Conservation (phyloP, 208 protist genomes). For the Baffinella frigidus region DNA sequence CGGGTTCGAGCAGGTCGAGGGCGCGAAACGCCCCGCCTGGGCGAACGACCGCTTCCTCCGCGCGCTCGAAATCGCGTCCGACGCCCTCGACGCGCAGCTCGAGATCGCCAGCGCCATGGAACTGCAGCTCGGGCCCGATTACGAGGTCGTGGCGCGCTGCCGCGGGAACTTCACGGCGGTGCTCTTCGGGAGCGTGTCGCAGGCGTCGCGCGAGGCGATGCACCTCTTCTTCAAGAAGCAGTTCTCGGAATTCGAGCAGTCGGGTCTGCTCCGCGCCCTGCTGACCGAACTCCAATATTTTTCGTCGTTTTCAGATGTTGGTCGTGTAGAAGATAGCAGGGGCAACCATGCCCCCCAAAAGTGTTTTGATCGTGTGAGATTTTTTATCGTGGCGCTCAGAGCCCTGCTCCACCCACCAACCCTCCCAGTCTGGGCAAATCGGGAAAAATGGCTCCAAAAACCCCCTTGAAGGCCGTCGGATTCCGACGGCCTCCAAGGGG, state of each 20-base stretch:
- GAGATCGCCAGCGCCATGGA: not conserved
- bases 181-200: not conserved
- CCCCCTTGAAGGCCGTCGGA: too few relatives aligned
- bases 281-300: not conserved
- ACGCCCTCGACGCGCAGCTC: not conserved
- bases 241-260: not conserved
- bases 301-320: not conserved
- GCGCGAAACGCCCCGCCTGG: not conserved
- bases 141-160: not conserved
- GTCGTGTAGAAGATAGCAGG: too few relatives aligned
- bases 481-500: too few relatives aligned
- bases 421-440: too few relatives aligned
- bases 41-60: not conserved
- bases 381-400: too few relatives aligned
- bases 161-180: conserved; percentile 15
- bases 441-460: too few relatives aligned
- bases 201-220: not conserved
- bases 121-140: not conserved
- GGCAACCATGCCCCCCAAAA: too few relatives aligned
- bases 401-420: too few relatives aligned
- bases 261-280: not conserved
- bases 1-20: not conserved
- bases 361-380: too few relatives aligned
- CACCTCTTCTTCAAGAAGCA: conserved; percentile 16
- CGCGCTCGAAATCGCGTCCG: not conserved